phyloP scores from a whole-genome alignment of 2,329 filamentous ascomycete genomes.

The Xylariaceae sp. region DNA sequence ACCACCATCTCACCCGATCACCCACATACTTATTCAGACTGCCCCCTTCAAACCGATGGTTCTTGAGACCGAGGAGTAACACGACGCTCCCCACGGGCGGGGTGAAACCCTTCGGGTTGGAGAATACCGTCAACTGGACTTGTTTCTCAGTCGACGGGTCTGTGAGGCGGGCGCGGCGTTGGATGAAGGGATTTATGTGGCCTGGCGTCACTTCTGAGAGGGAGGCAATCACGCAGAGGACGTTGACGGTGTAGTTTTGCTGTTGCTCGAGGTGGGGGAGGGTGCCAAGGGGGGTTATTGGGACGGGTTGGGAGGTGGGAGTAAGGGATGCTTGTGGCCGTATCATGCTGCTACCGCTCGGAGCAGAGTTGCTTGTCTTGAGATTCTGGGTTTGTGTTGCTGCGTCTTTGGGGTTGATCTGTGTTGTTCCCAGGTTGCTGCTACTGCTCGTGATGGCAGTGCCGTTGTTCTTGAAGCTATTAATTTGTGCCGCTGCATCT shows the following conservation, averaged over 20 bases:
- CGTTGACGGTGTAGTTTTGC: conserved; percentile 54
- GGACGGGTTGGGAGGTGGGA: conserved; percentile 36
- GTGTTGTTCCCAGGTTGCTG: too few relatives aligned
- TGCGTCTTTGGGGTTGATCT: conserved; percentile 17
- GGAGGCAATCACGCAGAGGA: conserved; percentile 46
- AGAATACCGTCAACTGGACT: conserved; percentile 50
- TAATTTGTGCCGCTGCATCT: too few relatives aligned
- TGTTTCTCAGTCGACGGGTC: conserved; percentile 50
- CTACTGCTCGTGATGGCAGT: too few relatives aligned
- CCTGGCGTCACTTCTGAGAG: conserved; percentile 46
- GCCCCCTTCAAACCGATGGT: conserved; percentile 49
- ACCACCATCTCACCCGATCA: conserved; percentile 45
- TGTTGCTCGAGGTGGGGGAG: conserved; percentile 51
- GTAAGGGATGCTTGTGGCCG: too few relatives aligned
- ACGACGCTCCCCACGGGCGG: conserved; percentile 46
- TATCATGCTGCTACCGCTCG: conserved; percentile 1
- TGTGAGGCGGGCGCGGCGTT: conserved; percentile 47
- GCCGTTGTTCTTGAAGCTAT: too few relatives aligned
- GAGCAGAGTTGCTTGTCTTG: conserved; percentile 3
- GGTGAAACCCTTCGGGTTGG: conserved; percentile 46
- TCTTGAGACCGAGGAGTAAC: conserved; percentile 51
- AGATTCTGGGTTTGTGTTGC: conserved; percentile 3
- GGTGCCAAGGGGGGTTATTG: conserved; percentile 45
- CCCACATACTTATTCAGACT: conserved; percentile 41
- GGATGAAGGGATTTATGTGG: conserved; percentile 44